Evolutionary conservation across 139 green algal species (phyloP).

Genomic region (Gonium pectorale): DNA sequence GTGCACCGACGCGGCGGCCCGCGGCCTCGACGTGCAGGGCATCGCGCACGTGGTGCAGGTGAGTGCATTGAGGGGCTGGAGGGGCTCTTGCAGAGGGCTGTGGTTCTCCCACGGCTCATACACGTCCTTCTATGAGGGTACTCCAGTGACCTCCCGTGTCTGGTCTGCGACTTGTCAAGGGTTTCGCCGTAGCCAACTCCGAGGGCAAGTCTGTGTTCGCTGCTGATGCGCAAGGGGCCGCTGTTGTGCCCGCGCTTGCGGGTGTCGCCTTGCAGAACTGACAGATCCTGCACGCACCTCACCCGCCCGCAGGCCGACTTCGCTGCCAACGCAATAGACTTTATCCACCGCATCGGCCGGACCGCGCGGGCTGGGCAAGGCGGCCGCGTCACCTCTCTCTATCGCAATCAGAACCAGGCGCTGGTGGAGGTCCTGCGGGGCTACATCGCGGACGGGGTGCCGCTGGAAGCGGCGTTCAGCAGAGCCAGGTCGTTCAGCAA

Average conservation of each 20-base stretch:
- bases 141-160: too few relatives aligned
- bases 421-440: constrained; percentile 81
- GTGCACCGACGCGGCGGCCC: constrained; percentile 92
- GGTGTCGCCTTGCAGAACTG: too few relatives aligned
- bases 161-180: too few relatives aligned
- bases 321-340: constrained; percentile 93
- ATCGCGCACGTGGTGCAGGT: constrained; percentile 85
- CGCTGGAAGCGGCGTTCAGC: constrained; percentile 93
- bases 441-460: constrained; percentile 68
- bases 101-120: too few relatives aligned
- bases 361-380: constrained; percentile 80
- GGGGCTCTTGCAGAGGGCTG: too few relatives aligned
- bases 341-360: constrained; percentile 91
- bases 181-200: too few relatives aligned
- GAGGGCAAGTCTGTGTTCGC: too few relatives aligned
- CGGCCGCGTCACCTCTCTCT: constrained; percentile 91
- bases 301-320: constrained; percentile 97
- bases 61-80: too few relatives aligned
- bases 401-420: constrained; percentile 41
- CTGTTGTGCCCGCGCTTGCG: too few relatives aligned
- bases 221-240: too few relatives aligned
- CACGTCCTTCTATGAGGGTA: too few relatives aligned
- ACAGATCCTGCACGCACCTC: too few relatives aligned
- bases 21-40: constrained; percentile 90
- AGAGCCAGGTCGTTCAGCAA: constrained; percentile 92